Evolutionary conservation across 73 alveolate genomes (phyloP), one percentile per base, ranked within the genome.

Genomic region (Halteria grandinella): DNA sequence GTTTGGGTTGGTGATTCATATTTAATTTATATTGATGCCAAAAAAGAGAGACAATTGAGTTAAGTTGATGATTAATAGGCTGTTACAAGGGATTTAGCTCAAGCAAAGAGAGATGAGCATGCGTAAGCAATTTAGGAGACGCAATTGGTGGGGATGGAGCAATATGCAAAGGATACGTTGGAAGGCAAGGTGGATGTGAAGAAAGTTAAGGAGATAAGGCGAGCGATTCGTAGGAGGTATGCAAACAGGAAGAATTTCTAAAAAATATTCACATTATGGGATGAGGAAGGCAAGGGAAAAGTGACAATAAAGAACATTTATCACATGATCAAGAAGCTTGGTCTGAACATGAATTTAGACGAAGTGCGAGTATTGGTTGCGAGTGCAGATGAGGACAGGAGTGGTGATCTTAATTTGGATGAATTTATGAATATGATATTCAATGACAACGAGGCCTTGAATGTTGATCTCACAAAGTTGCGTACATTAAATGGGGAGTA

Each of bases 351-450:
- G 3, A 93, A 93, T 72, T 79, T 77, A 52, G 94, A 95, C 53
- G 99, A 96, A 73, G 95, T 98, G 7, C 59, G 86, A 69, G 97
- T 97, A 17, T 72, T 96, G 49, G 86, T 96, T 23, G 89, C 91
- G 8, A 91, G 95, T 88, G 97, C 98, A 5, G 97, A 96, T 75
- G 72, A 77, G 69, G 92, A 96, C 75, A 85, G 87, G 1, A 85
- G 93, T 33, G 77, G 79, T 36, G 88, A 69, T 64, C 79, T 96
- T 32, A 89, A 91, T 62, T 81, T 95, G 77, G 92, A 93, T 70
- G 98, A 96, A 76, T 96, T 96, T 73, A 88, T 95, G 88, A 79
- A 83, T 62, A 87, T 96, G n/a, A 95, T 96, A 15, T 91, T 96
- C 52, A 45, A 63, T 29, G n/a, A 41, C 12, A 66, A 66, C 47